phyloP scores from a whole-genome alignment of 257 asterid genomes.

The Gentiana dahurica region DNA sequence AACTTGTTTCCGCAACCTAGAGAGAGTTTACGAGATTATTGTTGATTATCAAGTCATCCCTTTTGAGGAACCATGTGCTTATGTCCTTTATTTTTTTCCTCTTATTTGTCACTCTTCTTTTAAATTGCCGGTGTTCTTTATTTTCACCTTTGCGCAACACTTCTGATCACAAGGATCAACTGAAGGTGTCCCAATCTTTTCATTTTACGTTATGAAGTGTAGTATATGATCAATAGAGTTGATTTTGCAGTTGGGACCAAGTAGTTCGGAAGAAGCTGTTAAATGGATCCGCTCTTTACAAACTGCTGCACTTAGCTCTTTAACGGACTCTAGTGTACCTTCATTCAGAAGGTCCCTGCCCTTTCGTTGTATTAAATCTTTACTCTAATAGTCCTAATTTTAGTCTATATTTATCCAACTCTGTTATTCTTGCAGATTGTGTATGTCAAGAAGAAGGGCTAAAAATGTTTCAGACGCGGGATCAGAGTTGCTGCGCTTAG shows the following conservation, averaged over 20 bases:
- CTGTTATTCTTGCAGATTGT: no score
- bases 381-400: no score
- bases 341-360: conserved; percentile 63
- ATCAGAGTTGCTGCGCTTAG: no score
- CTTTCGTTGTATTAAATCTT: conserved; percentile 38
- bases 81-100: neutral
- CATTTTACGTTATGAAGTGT: conserved; percentile 3
- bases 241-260: conserved; percentile 60
- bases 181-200: conserved; percentile 37
- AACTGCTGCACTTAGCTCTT: conserved; percentile 47
- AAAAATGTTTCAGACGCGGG: no score
- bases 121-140: conserved; percentile 30
- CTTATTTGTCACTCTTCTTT: conserved; percentile 1
- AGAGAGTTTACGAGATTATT: no score
- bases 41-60: no score
- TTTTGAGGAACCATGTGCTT: neutral
- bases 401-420: no score
- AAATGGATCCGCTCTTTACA: conserved; percentile 65
- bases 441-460: no score
- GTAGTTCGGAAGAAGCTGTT: conserved; percentile 83
- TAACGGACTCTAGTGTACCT: conserved; percentile 22
- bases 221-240: conserved; percentile 7
- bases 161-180: conserved; percentile 63
- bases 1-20: no score
- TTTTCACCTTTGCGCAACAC: conserved; percentile 49